Percentiles rank a stretch among this genome's conserved stretches.
phyloP scores from a whole-genome alignment of 352 stramenopile species.

The Lagenidium sp. region DNA sequence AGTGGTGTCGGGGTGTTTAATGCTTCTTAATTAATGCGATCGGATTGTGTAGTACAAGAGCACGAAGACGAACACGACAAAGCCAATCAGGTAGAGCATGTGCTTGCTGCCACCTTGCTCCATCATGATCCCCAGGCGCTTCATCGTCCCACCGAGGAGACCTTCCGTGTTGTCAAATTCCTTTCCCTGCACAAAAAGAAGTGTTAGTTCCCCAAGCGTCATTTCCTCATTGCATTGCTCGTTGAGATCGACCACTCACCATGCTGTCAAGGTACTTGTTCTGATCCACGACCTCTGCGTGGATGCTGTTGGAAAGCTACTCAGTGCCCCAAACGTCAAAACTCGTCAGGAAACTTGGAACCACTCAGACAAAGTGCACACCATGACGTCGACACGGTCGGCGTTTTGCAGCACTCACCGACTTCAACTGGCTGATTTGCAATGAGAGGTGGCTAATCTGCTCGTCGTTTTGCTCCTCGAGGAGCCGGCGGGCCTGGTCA shows the following conservation, averaged over 20 bases:
- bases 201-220: too few relatives aligned
- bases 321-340: too few relatives aligned
- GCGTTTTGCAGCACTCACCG: conserved; percentile 24
- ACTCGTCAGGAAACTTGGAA: conserved; percentile 6
- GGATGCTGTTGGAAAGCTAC: conserved; percentile 74
- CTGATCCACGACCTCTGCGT: conserved; percentile 71
- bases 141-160: conserved; percentile 79
- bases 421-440: conserved; percentile 81
- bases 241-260: conserved; percentile 31
- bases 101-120: conserved; percentile 82
- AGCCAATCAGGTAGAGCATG: conserved; percentile 82
- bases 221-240: too few relatives aligned
- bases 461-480: conserved; percentile 85
- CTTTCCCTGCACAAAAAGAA: conserved; percentile 35
- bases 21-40: conserved; percentile 60
- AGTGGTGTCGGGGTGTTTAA: too few relatives aligned
- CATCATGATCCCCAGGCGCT: conserved; percentile 80
- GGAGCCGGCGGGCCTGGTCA: conserved; percentile 66
- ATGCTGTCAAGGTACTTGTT: conserved; percentile 79
- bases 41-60: conserved; percentile 79
- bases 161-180: conserved; percentile 84
- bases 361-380: not conserved
- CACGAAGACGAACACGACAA: conserved; percentile 81
- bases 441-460: conserved; percentile 83
- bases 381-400: too few relatives aligned